Evolutionary conservation across 148 eudicot species (phyloP), one percentile per base, ranked within the genome.

Genomic region (Camellia japonica): DNA sequence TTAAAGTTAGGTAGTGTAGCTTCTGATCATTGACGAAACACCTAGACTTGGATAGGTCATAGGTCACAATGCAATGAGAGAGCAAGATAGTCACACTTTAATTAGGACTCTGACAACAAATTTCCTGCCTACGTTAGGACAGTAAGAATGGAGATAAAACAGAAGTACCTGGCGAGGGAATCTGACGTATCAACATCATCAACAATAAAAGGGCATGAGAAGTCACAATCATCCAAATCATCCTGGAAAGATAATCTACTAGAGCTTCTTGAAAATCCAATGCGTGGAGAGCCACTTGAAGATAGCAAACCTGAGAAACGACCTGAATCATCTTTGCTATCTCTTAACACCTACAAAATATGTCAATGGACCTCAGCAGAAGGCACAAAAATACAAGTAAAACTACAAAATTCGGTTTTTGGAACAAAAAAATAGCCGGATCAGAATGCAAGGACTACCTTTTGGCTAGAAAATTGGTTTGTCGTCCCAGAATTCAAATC

Each of bases 161-260:
- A 71, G 8, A 76, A 81, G 80, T 90, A 96, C 99, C 98, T 91
- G 85, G 90, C 77, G 68, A 83, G 91, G 80, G 92, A 84, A 73
- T 90, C 97, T 73, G 91, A 87, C 68, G 91, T 78, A 80, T 95
- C 98, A 20, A 93, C 89, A 79, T 93, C 99, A 83, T 96, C 99
- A 68, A 96, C 99, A 83, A 92, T 93, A 85, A 93, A 96, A 62
- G 98, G 99, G 79, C 89, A 90, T 4, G 90, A 84, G 81, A 95
- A 93, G 85, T 93, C 98, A 82, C 77, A 82, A 61, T 83, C 97
- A 84, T 88, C 99, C 80, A 93, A 90, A 72, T 93, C 99, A 83
- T 96, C 99, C 83, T 91, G 98, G 80, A 92, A 93, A 76, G 98
- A 96, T 82, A 90, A 75, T 82, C 91, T 89, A 85, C 98, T 94